Percentiles rank a stretch among this genome's conserved stretches.
Evolutionary conservation across 2,329 filamentous ascomycete genomes (phyloP).

Genomic region (Ambrosiella beaveri): DNA sequence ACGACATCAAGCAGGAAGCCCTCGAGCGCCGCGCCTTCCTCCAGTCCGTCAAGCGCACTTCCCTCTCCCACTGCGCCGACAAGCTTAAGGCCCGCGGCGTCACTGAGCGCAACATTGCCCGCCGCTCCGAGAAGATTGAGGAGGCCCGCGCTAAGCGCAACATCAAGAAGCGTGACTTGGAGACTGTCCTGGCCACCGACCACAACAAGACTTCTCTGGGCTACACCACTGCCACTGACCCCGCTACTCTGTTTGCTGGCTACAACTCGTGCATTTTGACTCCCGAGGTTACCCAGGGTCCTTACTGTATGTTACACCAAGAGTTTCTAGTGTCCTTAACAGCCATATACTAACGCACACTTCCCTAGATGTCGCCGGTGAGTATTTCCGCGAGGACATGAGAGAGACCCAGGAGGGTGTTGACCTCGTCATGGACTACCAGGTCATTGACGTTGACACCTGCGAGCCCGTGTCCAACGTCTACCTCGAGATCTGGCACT

Average conservation of each 20-base stretch:
- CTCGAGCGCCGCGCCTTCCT: slow-evolving; percentile 31
- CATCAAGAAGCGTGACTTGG: slow-evolving; percentile 17
- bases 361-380: slow-evolving; percentile 20
- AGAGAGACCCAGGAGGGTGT: slow-evolving; percentile 26
- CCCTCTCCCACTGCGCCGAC: slow-evolving; percentile 29
- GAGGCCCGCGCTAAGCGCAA: slow-evolving; percentile 25
- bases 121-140: slow-evolving; percentile 25
- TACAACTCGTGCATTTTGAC: slow-evolving; percentile 30
- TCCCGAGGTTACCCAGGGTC: slow-evolving; percentile 34
- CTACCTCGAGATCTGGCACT: slow-evolving; percentile 29
- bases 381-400: slow-evolving; percentile 24
- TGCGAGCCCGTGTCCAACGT: slow-evolving; percentile 24
- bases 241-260: slow-evolving; percentile 20
- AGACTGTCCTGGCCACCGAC: slow-evolving; percentile 19
- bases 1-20: slow-evolving; percentile 30
- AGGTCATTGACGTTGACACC: slow-evolving; percentile 26
- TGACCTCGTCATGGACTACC: slow-evolving; percentile 25
- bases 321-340: not conserved
- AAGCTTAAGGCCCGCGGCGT: slow-evolving; percentile 30
- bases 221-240: slow-evolving; percentile 19
- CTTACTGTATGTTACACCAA: slow-evolving; percentile 21
- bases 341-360: not conserved
- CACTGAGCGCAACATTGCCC: slow-evolving; percentile 26
- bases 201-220: slow-evolving; percentile 21
- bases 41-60: slow-evolving; percentile 22